Evolutionary conservation across 2,329 filamentous ascomycete genomes (phyloP), one percentile per base, ranked within the genome.

Genomic region (Diatrype stigma): DNA sequence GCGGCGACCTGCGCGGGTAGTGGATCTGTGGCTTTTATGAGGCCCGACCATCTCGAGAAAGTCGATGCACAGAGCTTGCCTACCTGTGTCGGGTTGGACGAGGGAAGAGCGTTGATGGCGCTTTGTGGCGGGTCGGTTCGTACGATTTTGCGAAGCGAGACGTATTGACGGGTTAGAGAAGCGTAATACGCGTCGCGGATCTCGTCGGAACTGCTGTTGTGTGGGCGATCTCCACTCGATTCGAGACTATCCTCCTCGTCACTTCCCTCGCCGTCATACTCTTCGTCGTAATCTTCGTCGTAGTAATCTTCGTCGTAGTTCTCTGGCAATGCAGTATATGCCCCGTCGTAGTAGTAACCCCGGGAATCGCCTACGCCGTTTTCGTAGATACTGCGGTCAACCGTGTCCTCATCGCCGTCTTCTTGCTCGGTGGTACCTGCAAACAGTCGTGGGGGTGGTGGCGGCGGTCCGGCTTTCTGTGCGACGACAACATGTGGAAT

Each of bases 301-400:
- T 59, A 51, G 1, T 54, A 51, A 12, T 56, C 55, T 22, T 64
- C 58, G 8, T 54, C 58, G 26, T 68, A 61, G 17, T 65, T 58
- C 12, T 76, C 70, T 0, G 81, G 77, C 2, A 78, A 74, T 3
- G 85, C 87, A 22, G 86, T 82, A 66, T 90, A 96, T 35, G 89
- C 87, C 46, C 90, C 91, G 59, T 96, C 89, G 16, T 84, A 74
- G 65, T 89, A 94, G 63, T 82, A 85, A 11, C 86, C 87, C 50
- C 79, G 71, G 21, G 75, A 72, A 60, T 86, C 81, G 48, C 78
- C 76, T 19, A 69, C 55, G 6, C 75, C 75, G 51, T 73, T 65
- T 8, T 73, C 62, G 60, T 84, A 83, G 40, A 79, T 73, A 30
- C 63, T 66, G 47, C 69, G 66, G 52, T 78, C 73, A 3, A 66